Percentiles rank a stretch among this genome's conserved stretches.
These are phyloP conservation scores for Candida gorgasii DNA, from an alignment of 805 yeast genomes.

Conservation along the genomic window DNA sequence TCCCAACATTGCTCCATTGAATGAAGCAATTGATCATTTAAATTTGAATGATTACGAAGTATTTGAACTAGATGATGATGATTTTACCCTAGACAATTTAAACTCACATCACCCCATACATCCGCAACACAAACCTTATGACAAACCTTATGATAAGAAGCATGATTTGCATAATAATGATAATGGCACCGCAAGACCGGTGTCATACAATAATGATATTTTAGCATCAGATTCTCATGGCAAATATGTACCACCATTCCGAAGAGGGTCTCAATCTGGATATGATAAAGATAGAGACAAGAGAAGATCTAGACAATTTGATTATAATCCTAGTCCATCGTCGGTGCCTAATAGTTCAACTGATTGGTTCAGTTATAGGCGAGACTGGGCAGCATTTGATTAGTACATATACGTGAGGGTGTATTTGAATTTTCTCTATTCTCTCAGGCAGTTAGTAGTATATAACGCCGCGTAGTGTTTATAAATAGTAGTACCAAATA, in stretches of 20 bases:
- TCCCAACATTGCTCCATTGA: conserved; percentile 32
- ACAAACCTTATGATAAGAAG: conserved; percentile 10
- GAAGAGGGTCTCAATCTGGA: conserved; percentile 48
- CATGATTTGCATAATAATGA: conserved; percentile 6
- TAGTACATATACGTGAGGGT: too few species aligned
- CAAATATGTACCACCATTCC: conserved; percentile 72
- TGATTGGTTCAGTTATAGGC: conserved; percentile 27
- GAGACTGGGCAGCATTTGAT: conserved; percentile 31
- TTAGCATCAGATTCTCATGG: conserved; percentile 36
- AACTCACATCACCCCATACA: too few species aligned
- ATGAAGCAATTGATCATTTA: conserved; percentile 39
- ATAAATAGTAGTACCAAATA: too few species aligned
- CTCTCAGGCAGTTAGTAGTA: too few species aligned
- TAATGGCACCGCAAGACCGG: conserved; percentile 12
- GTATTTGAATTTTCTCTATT: too few species aligned
- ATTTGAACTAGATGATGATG: conserved; percentile 46
- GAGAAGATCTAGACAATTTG: conserved; percentile 1
- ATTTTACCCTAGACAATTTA: conserved; percentile 22
- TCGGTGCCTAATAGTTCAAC: conserved; percentile 13
- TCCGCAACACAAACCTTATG: too few species aligned
- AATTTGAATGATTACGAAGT: conserved; percentile 34
- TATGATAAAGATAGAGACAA: conserved; percentile 5
- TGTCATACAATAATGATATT: conserved; percentile 14
- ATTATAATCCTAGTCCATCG: conserved; percentile 5
- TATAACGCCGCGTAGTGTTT: too few species aligned